Evolutionary conservation across 202 grass and related monocot genomes (phyloP).

Genomic region (Bolboschoenoplectus hybrid): DNA sequence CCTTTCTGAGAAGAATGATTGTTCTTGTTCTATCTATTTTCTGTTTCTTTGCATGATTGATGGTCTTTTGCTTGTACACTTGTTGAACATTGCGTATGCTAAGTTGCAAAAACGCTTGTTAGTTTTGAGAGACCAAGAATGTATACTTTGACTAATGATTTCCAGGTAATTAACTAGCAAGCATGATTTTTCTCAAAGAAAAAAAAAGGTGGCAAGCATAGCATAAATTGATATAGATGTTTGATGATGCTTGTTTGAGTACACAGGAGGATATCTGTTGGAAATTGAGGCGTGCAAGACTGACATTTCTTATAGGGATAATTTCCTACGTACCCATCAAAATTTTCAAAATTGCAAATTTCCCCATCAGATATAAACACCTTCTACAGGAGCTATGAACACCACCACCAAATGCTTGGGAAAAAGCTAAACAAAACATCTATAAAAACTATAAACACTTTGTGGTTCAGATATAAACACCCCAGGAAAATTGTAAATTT

Average conservation of each 20-base stretch:
- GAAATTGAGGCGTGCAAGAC: slow-evolving; percentile 25
- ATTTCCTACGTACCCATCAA: too few relatives aligned
- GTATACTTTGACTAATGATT: background rate
- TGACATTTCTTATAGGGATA: background rate
- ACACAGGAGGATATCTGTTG: background rate
- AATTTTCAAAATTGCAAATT: too few relatives aligned
- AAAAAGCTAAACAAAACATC: too few relatives aligned
- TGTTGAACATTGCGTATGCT: background rate
- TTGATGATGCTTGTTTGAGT: background rate
- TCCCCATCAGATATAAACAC: too few relatives aligned
- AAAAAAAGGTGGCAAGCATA: background rate
- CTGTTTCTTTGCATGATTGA: background rate
- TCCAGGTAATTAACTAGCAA: background rate
- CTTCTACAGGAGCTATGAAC: too few relatives aligned
- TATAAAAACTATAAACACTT: too few relatives aligned
- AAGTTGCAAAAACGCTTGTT: background rate
- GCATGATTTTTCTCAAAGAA: background rate
- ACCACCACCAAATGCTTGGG: too few relatives aligned
- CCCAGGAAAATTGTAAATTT: background rate
- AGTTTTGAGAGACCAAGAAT: background rate
- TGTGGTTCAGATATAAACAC: too few relatives aligned
- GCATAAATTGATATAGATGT: background rate
- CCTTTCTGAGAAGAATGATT: background rate
- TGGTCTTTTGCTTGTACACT: background rate
- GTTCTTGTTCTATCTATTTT: background rate